Conservation (phyloP, 768 basidiomycete species). For the Termitomyces sp. region DNA sequence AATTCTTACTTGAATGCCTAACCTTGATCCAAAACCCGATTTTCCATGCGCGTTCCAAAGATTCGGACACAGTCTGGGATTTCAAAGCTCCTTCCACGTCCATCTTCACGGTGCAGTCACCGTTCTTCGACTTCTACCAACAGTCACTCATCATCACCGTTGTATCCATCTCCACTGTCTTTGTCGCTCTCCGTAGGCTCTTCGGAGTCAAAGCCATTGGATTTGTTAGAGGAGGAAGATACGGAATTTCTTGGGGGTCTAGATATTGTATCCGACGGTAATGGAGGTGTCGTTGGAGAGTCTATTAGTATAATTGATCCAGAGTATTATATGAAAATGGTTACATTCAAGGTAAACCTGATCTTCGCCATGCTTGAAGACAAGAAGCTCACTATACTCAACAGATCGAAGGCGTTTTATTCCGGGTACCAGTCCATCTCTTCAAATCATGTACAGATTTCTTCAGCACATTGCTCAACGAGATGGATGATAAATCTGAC, state of each 20-base stretch:
- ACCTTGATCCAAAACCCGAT: background rate
- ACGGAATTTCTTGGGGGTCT: background rate
- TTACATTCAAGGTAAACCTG: conserved; percentile 1
- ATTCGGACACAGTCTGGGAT: background rate
- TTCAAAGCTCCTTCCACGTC: background rate
- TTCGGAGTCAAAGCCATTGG: background rate
- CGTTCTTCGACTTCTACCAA: background rate
- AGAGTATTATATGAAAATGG: conserved; percentile 6
- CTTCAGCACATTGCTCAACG: background rate
- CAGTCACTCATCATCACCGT: background rate
- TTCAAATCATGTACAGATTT: conserved; percentile 6
- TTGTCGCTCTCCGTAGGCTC: background rate
- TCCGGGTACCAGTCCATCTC: conserved; percentile 4
- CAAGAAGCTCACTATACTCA: background rate
- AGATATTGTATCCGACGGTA: background rate
- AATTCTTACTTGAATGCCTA: background rate
- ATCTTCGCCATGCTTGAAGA: background rate
- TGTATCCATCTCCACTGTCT: background rate
- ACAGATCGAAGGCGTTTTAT: conserved; percentile 7
- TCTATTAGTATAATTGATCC: background rate
- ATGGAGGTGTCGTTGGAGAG: background rate
- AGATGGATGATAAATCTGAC: background rate
- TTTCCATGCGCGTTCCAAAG: no score
- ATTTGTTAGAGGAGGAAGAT: background rate
- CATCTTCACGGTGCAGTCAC: background rate